Evolutionary conservation across 129 eudicot genomes (phyloP).

Genomic region (Pittosporum tobira): DNA sequence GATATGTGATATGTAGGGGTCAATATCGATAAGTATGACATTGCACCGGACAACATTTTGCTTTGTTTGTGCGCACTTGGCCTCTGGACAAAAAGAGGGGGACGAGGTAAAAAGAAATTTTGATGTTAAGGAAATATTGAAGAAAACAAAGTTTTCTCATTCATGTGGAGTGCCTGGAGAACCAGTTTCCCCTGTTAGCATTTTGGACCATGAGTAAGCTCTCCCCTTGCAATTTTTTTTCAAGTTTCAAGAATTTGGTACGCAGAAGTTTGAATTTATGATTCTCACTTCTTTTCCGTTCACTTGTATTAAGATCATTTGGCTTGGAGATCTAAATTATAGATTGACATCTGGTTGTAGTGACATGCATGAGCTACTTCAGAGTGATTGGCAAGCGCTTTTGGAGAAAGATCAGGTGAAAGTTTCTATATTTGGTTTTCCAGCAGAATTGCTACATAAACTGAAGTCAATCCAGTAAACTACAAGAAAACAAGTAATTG

Average conservation of each 20-base stretch:
- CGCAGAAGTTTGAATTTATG: no score
- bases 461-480: no score
- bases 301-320: slow-evolving; percentile 49
- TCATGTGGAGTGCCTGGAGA: slow-evolving; percentile 28
- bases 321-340: slow-evolving; percentile 91
- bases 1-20: slow-evolving; percentile 44
- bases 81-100: slow-evolving; percentile 80
- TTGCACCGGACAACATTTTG: slow-evolving; percentile 55
- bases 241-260: no score
- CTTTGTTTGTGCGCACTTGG: slow-evolving; percentile 85
- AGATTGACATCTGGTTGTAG: slow-evolving; percentile 45
- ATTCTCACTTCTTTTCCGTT: no score
- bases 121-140: slow-evolving; percentile 61
- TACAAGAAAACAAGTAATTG: background rate
- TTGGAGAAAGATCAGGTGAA: slow-evolving; percentile 81
- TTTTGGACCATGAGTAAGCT: slow-evolving; percentile 81
- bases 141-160: slow-evolving; percentile 54
- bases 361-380: slow-evolving; percentile 37
- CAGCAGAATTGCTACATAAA: background rate
- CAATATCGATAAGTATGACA: slow-evolving; percentile 69
- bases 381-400: slow-evolving; percentile 67
- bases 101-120: slow-evolving; percentile 58
- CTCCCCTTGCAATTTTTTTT: no score
- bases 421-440: no score
- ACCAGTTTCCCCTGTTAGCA: slow-evolving; percentile 37